phyloP scores from a whole-genome alignment of 2,329 filamentous ascomycete genomes.

The Bimuria novae-zelandiae region DNA sequence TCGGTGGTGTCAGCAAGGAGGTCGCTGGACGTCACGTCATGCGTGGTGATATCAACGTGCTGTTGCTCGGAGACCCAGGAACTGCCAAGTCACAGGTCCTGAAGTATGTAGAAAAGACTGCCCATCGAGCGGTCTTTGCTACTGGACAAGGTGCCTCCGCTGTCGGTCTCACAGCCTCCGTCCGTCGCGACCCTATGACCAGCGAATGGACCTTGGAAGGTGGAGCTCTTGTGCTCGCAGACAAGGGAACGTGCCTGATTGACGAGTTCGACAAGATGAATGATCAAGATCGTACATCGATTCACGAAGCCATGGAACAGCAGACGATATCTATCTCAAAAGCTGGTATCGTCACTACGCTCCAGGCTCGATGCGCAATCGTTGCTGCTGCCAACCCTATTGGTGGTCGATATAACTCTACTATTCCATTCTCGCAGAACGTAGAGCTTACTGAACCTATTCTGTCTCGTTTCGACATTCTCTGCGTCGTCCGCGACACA shows the following conservation, averaged over 20 bases:
- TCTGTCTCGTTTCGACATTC: constrained; percentile 94
- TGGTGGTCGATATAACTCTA: constrained; percentile 94
- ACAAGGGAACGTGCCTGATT: constrained; percentile 92
- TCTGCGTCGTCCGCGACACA: constrained; percentile 93
- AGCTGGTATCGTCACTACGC: constrained; percentile 94
- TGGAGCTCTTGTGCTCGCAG: constrained; percentile 90
- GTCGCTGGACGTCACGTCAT: constrained; percentile 89
- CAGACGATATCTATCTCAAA: constrained; percentile 99
- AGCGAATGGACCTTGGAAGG: constrained; percentile 98
- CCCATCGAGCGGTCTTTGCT: constrained; percentile 94
- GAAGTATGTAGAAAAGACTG: constrained; percentile 97
- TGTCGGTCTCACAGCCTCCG: constrained; percentile 95
- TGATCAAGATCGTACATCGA: constrained; percentile 95
- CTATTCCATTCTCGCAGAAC: constrained; percentile 92
- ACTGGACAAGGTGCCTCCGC: constrained; percentile 97
- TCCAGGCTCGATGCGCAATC: constrained; percentile 94
- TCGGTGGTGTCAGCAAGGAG: constrained; percentile 90
- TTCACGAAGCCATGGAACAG: constrained; percentile 99
- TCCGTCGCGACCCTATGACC: constrained; percentile 91
- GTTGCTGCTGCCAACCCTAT: constrained; percentile 97
- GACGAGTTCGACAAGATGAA: constrained; percentile 99
- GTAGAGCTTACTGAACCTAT: constrained; percentile 98
- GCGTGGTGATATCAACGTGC: constrained; percentile 95
- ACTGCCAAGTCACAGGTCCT: constrained; percentile 97
- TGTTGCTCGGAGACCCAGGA: constrained; percentile 94